A percentile compares a stretch with the other conserved stretches of the same genome.
phyloP scores from a whole-genome alignment of 2,329 filamentous ascomycete species.

The Thelonectria rubi region DNA sequence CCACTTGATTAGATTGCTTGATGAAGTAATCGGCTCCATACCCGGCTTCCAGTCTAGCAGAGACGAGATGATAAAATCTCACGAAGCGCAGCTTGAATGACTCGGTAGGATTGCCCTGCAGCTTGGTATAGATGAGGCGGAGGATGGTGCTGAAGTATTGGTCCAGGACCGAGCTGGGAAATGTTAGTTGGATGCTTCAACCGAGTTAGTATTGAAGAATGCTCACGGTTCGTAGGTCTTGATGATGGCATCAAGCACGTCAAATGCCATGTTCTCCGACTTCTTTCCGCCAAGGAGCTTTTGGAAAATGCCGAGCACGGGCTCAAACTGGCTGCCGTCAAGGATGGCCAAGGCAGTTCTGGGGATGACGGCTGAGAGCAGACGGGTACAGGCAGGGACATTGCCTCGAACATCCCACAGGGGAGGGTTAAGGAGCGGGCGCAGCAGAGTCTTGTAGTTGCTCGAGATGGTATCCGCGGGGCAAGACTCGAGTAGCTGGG shows the following conservation, averaged over 20 bases:
- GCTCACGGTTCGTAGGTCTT: slow-evolving; percentile 76
- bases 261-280: slow-evolving; percentile 87
- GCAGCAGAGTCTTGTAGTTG: slow-evolving; percentile 82
- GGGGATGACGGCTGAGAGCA: slow-evolving; percentile 85
- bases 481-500: slow-evolving; percentile 87
- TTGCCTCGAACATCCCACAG: slow-evolving; percentile 95
- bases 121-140: slow-evolving; percentile 80
- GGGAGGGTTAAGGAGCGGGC: slow-evolving; percentile 79
- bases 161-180: slow-evolving; percentile 68
- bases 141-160: slow-evolving; percentile 83
- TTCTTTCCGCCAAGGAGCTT: slow-evolving; percentile 83
- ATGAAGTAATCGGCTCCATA: slow-evolving; percentile 94
- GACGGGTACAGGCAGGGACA: slow-evolving; percentile 86
- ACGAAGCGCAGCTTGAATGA: slow-evolving; percentile 87
- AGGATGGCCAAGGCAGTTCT: slow-evolving; percentile 78
- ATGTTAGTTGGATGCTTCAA: slow-evolving; percentile 35
- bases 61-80: slow-evolving; percentile 93
- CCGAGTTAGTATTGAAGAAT: too few relatives aligned
- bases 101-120: slow-evolving; percentile 75
- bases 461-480: slow-evolving; percentile 79
- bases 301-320: slow-evolving; percentile 95
- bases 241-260: slow-evolving; percentile 85
- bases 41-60: slow-evolving; percentile 79
- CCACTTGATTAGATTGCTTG: slow-evolving; percentile 81
- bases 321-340: slow-evolving; percentile 82